Evolutionary conservation across 2,329 filamentous ascomycete genomes (phyloP), one percentile per base, ranked within the genome.

Genomic region (Cordyceps cicadae): DNA sequence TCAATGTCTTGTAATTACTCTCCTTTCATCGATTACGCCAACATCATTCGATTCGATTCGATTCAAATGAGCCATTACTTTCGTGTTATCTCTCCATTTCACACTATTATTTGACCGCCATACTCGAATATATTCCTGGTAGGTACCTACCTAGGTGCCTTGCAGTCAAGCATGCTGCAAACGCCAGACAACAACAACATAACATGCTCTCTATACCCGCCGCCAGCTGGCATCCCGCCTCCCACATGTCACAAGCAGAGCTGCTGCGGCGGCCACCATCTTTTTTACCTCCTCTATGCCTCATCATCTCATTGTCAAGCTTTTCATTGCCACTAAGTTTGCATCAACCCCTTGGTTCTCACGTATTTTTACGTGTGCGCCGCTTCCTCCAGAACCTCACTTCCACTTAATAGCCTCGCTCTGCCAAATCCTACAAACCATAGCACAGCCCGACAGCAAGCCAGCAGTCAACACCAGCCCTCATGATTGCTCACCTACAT

Each of bases 211-310:
- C 43, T 19, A n/a, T n/a, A n/a, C n/a, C n/a, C n/a, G n/a, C n/a
- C n/a, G 54, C 45, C 45, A 49, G 54, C 54, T 57, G 54, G 29
- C 54, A 39, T 49, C 26, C 54, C 21, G 26, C 29, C 34, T 56
- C 53, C 39, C 26, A 6, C 52, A 29, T 45, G 53, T 45, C 24
- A 45, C 39, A 45, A 54, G 39, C 52, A 54, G 17, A 19, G 39
- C 21, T 15, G 52, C 52, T 12, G 24, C n/a, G 19, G 37, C 39
- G 39, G 52, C 39, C 29, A 41, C 24, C 39, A 15, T 6, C 52
- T 6, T 54, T 43, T 43, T 19, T 3, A n/a, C 45, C 11, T 48
- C 32, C 26, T 52, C 3, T 39, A 14, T 43, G 39, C 15, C 29
- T 24, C 9, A 14, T 14, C 19, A 9, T 43, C 19, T 46, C n/a